A percentile compares a stretch with the other conserved stretches of the same genome.
Evolutionary conservation across 2,329 filamentous ascomycete species (phyloP).

Genomic region (Pyrenochaeta sp.): DNA sequence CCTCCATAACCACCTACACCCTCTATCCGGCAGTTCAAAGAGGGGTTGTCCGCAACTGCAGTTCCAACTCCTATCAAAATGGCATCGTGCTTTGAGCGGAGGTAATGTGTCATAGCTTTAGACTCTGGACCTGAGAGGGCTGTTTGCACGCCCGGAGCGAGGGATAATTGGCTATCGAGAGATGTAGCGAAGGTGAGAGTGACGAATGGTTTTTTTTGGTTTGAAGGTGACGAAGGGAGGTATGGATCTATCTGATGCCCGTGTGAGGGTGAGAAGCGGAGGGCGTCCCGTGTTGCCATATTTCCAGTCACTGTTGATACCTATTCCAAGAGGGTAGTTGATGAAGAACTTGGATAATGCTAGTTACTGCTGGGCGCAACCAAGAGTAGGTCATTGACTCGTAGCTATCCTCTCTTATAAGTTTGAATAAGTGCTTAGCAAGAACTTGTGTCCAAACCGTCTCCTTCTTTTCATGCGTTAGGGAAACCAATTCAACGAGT

Average conservation of each 20-base stretch:
- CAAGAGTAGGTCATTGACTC: too few relatives aligned
- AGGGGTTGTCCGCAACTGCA: constrained; percentile 83
- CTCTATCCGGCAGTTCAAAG: constrained; percentile 80
- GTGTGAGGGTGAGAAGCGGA: constrained; percentile 54
- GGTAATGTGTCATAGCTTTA: constrained; percentile 92
- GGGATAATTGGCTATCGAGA: constrained; percentile 80
- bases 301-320: too few relatives aligned
- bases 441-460: too few relatives aligned
- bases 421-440: too few relatives aligned
- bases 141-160: constrained; percentile 82
- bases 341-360: too few relatives aligned
- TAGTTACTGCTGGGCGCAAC: too few relatives aligned
- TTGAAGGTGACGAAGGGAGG: constrained; percentile 48
- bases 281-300: constrained; percentile 30
- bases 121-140: constrained; percentile 81
- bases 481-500: too few relatives aligned
- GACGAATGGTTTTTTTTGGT: constrained; percentile 26
- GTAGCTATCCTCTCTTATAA: too few relatives aligned
- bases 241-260: constrained; percentile 61
- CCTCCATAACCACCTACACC: constrained; percentile 66
- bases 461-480: too few relatives aligned
- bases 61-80: constrained; percentile 89
- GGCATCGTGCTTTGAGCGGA: constrained; percentile 82
- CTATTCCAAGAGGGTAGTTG: too few relatives aligned
- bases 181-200: constrained; percentile 93